These are phyloP conservation scores for Alternaria sp. DNA, from an alignment of 2,329 filamentous ascomycete species.

Conservation along the genomic window DNA sequence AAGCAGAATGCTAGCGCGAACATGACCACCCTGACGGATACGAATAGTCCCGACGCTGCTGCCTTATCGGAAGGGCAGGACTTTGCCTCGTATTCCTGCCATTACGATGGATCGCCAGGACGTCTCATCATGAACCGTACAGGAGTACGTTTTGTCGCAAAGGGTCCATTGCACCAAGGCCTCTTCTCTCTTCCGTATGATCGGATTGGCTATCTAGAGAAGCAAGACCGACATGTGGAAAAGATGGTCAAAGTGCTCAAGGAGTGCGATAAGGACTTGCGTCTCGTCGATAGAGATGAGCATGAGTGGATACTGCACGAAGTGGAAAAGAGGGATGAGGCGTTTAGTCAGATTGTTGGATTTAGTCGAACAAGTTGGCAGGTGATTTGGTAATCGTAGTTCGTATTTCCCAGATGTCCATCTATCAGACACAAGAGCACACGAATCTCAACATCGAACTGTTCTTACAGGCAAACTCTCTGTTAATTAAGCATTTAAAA, in stretches of 20 bases:
- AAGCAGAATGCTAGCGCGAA: neutral
- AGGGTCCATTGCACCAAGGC: constrained; percentile 16
- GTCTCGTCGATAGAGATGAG: constrained; percentile 19
- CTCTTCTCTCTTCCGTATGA: constrained; percentile 28
- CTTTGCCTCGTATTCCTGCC: constrained; percentile 33
- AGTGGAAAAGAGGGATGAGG: constrained; percentile 40
- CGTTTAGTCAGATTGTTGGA: constrained; percentile 44
- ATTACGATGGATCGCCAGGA: constrained; percentile 24
- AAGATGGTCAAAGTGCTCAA: constrained; percentile 29
- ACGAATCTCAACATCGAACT: neutral
- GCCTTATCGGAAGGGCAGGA: neutral
- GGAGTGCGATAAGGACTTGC: constrained; percentile 33
- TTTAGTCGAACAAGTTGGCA: constrained; percentile 41
- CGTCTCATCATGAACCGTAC: constrained; percentile 27
- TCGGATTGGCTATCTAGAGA: constrained; percentile 33
- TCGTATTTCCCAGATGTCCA: too few species aligned
- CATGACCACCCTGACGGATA: neutral
- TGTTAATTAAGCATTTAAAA: neutral
- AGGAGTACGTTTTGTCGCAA: constrained; percentile 30
- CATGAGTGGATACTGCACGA: constrained; percentile 26
- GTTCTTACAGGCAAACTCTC: neutral
- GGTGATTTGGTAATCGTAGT: constrained; percentile 35
- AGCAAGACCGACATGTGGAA: constrained; percentile 31
- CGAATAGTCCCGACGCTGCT: neutral
- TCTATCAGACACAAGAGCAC: neutral